Evolutionary conservation across 768 basidiomycete species (phyloP).

Genomic region (Rhodotorula kratochvilovae): DNA sequence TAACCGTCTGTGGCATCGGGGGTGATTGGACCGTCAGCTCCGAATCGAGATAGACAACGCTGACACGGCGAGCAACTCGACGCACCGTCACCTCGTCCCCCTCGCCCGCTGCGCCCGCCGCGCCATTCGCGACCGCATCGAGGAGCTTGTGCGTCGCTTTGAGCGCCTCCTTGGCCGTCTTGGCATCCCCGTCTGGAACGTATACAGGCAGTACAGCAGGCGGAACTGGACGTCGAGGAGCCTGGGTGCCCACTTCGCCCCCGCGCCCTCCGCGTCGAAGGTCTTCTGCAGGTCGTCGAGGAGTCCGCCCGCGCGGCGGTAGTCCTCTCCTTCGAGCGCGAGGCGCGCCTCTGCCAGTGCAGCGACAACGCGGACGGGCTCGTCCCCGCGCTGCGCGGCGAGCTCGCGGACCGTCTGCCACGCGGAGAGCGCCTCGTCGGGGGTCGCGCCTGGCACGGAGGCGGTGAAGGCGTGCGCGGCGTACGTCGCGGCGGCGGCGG

Average conservation of each 20-base stretch:
- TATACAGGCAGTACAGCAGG: background rate
- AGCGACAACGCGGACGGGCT: background rate
- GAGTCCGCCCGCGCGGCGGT: background rate
- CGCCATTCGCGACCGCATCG: background rate
- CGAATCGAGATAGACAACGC: too few relatives aligned
- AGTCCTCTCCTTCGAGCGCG: constrained; percentile 6
- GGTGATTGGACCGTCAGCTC: too few relatives aligned
- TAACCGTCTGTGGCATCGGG: background rate
- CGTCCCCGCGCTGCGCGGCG: background rate
- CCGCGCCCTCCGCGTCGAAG: background rate
- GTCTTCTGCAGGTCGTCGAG: background rate
- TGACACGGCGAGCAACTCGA: background rate
- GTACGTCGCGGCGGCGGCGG: background rate
- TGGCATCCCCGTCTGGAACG: constrained; percentile 1
- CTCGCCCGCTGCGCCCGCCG: background rate
- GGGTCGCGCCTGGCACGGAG: background rate
- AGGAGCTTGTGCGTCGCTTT: constrained; percentile 19
- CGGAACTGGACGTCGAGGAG: constrained; percentile 12
- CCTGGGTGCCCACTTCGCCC: background rate
- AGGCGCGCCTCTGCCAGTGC: constrained; percentile 2
- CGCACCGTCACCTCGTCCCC: background rate
- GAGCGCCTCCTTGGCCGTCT: constrained; percentile 16
- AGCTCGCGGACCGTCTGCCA: constrained; percentile 10
- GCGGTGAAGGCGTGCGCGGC: constrained; percentile 5
- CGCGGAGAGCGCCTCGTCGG: background rate